Conservation (phyloP, 345 rosid species). For the Jatropha curcas region DNA sequence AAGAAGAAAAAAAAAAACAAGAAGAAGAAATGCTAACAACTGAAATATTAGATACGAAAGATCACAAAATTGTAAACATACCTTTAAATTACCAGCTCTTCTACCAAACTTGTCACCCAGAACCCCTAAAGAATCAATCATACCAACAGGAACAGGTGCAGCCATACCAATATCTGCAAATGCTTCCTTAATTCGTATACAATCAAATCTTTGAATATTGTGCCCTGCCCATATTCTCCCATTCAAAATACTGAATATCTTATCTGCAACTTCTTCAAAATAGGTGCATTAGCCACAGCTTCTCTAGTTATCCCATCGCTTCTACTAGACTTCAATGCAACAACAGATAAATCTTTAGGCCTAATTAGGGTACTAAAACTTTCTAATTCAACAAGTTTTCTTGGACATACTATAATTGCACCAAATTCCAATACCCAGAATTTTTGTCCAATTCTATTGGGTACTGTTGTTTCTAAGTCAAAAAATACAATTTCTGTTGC, state of each 20-base stretch:
- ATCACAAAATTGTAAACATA: constrained; percentile 10
- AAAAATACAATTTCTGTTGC: constrained; percentile 68
- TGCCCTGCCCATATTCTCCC: constrained; percentile 97
- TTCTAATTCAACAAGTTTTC: constrained; percentile 62
- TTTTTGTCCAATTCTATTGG: constrained; percentile 53
- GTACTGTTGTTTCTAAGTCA: constrained; percentile 86
- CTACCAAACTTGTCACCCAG: constrained; percentile 68
- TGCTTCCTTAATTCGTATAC: constrained; percentile 76
- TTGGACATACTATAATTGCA: constrained; percentile 73
- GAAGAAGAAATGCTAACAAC: no score
- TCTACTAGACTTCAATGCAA: constrained; percentile 54
- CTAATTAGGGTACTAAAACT: constrained; percentile 69
- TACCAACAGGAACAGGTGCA: constrained; percentile 66
- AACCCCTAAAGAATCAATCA: constrained; percentile 80
- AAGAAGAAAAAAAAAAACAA: no score
- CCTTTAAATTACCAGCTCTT: constrained; percentile 97
- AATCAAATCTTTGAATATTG: constrained; percentile 81
- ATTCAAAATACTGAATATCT: constrained; percentile 56
- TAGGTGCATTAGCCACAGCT: constrained; percentile 63
- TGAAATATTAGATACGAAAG: background rate
- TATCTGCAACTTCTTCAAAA: constrained; percentile 66
- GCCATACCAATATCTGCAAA: constrained; percentile 59
- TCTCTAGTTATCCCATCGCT: constrained; percentile 72
- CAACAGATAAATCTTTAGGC: constrained; percentile 63
- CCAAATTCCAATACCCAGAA: constrained; percentile 84